Evolutionary conservation across 2,329 filamentous ascomycete genomes (phyloP), one percentile per base, ranked within the genome.

Genomic region (Colletotrichum camelliae): DNA sequence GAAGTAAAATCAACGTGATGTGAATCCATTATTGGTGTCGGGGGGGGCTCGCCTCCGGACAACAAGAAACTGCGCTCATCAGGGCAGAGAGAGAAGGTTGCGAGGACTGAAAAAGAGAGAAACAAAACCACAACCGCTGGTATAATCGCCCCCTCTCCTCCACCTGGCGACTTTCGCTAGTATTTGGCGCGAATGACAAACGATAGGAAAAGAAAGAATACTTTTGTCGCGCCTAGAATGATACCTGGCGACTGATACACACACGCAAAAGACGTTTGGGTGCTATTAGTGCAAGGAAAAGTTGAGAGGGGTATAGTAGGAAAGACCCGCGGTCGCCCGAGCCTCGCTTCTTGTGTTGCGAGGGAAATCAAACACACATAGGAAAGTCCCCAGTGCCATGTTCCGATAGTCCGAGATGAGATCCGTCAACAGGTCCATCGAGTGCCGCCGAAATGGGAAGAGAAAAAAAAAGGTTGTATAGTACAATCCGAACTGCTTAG

Each of bases 401-500:
- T 24, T 71, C 35, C 68, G 16, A 39, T 16, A 57, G 27, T 64
- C 39, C 27, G 35, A 35, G 10, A 57, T 10, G 55, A n/a, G 60
- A 43, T 27, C 13, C 18, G 39, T 52, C 43, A 52, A 52, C 43
- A 37, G n/a, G 60, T n/a, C 29, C 60, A 35, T 37, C 31, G 29
- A 35, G n/a, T 58, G 55, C 55, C 55, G 24, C 55, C 16, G 55
- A 58, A 62, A 62, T 21, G 27, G 27, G 10, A 48, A 67, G 48
- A 21, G 21, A 21, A 16, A 24, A 29, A 29, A 9, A 31, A 24
- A 52, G 16, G 15, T 31, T 15, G 37, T 52, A 35, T 52, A 27
- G 9, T 21, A 18, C 27, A 16, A 21, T 18, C 15, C 64, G 5
- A 33, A 29, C 16, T 37, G 2, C 43, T 29, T 81, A 92, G 77